phyloP scores from a whole-genome alignment of 2,329 filamentous ascomycete genomes.

The Blastomyces parvus region DNA sequence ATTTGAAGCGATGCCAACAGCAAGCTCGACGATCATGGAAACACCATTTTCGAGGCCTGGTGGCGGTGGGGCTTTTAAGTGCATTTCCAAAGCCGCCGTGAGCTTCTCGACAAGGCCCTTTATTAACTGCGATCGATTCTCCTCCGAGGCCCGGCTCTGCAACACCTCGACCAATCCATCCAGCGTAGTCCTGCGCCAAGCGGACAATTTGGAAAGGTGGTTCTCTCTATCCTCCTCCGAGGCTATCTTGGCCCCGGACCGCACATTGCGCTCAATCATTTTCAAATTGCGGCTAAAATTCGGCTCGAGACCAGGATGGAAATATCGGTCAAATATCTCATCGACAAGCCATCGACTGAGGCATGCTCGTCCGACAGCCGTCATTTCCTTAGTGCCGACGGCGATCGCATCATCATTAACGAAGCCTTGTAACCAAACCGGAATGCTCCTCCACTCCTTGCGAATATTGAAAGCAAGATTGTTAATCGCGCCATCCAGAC shows the following conservation, averaged over 20 bases:
- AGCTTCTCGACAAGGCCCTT: conserved; percentile 59
- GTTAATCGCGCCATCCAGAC: conserved; percentile 86
- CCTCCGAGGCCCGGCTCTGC: conserved; percentile 53
- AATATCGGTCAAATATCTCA: conserved; percentile 82
- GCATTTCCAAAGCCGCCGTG: conserved; percentile 59
- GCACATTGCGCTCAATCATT: conserved; percentile 76
- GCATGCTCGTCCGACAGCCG: conserved; percentile 77
- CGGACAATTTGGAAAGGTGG: conserved; percentile 74
- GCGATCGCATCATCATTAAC: conserved; percentile 78
- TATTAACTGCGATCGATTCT: conserved; percentile 60
- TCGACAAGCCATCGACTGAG: conserved; percentile 86
- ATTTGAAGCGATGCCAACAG: conserved; percentile 74
- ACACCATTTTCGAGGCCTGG: conserved; percentile 78
- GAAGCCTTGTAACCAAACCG: conserved; percentile 66
- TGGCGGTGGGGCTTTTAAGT: conserved; percentile 66
- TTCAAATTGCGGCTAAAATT: conserved; percentile 71
- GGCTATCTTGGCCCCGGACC: conserved; percentile 60
- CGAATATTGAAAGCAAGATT: conserved; percentile 93
- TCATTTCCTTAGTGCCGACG: conserved; percentile 96
- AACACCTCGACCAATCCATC: conserved; percentile 74
- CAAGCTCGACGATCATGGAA: conserved; percentile 85
- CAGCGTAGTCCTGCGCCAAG: conserved; percentile 86
- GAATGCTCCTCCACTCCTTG: conserved; percentile 81
- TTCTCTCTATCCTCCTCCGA: conserved; percentile 85
- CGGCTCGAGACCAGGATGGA: conserved; percentile 78